Conservation (phyloP, 2,329 filamentous ascomycete genomes). For the Xylaria sp. region DNA sequence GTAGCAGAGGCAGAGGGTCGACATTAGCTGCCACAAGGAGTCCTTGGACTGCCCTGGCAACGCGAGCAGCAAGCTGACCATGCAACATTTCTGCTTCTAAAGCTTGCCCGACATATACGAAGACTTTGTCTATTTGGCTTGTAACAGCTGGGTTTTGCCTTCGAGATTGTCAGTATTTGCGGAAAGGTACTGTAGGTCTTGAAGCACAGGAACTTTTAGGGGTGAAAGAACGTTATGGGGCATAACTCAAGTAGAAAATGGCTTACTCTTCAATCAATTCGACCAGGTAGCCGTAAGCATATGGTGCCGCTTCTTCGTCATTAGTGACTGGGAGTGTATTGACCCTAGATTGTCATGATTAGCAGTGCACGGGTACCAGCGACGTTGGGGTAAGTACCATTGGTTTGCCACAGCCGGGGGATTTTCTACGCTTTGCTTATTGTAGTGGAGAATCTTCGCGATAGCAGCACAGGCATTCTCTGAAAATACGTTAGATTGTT, state of each 20-base stretch:
- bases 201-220: background rate
- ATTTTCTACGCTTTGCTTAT: constrained; percentile 79
- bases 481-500: constrained; percentile 31
- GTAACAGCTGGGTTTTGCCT: constrained; percentile 89
- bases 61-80: constrained; percentile 80
- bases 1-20: constrained; percentile 79
- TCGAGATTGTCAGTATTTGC: constrained; percentile 23
- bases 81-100: constrained; percentile 91
- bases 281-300: constrained; percentile 91
- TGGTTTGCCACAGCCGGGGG: constrained; percentile 79
- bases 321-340: constrained; percentile 91
- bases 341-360: constrained; percentile 60
- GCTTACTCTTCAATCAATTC: constrained; percentile 95
- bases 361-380: constrained; percentile 11
- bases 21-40: constrained; percentile 79
- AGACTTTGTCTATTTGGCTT: constrained; percentile 81
- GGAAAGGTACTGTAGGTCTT: background rate
- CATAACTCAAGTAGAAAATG: background rate
- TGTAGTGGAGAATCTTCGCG: constrained; percentile 96
- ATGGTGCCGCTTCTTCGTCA: constrained; percentile 96
- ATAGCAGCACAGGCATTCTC: constrained; percentile 97
- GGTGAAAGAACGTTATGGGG: background rate
- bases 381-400: constrained; percentile 60
- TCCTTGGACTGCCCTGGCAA: constrained; percentile 81
- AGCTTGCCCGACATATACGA: constrained; percentile 86